A percentile compares a stretch with the other conserved stretches of the same genome.
phyloP scores from a whole-genome alignment of 805 yeast species.

The Wickerhamiella qilinensis region DNA sequence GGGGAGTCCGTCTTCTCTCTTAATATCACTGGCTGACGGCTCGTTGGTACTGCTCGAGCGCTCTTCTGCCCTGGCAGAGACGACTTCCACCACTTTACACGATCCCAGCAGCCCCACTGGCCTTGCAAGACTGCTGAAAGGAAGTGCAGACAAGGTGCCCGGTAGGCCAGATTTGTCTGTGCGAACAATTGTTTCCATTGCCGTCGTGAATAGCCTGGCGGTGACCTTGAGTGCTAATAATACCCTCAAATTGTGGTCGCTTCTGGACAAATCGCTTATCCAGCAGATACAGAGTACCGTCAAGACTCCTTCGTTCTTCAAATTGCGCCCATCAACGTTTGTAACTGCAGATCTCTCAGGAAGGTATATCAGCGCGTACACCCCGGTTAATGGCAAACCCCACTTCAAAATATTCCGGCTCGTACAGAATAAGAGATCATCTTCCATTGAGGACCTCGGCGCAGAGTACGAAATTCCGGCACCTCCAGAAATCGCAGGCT shows the following conservation, averaged over 20 bases:
- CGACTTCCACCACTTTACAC: slow-evolving; percentile 24
- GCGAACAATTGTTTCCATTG: slow-evolving; percentile 24
- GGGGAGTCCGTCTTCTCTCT: slow-evolving; percentile 28
- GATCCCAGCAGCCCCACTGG: slow-evolving; percentile 12
- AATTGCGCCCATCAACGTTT: slow-evolving; percentile 8
- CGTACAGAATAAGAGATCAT: background rate
- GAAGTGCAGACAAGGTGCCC: slow-evolving; percentile 23
- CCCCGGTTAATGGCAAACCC: background rate
- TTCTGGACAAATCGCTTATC: slow-evolving; percentile 23
- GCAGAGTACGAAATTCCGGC: background rate
- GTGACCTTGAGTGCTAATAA: slow-evolving; percentile 41
- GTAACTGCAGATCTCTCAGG: slow-evolving; percentile 2
- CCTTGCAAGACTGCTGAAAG: slow-evolving; percentile 20
- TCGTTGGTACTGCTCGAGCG: slow-evolving; percentile 33
- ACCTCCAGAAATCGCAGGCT: slow-evolving; percentile 1
- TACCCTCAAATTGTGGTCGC: slow-evolving; percentile 43
- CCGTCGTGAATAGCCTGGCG: slow-evolving; percentile 18
- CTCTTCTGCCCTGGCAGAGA: slow-evolving; percentile 18
- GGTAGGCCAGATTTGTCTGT: slow-evolving; percentile 28
- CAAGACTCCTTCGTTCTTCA: background rate
- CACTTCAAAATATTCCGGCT: background rate
- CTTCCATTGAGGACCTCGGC: background rate
- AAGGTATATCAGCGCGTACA: background rate
- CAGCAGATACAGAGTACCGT: background rate
- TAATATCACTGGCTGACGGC: slow-evolving; percentile 62